A percentile compares a stretch with the other conserved stretches of the same genome.
Conservation (phyloP, 1,284 basidiomycete species). For the Heterobasidion occidentale region DNA sequence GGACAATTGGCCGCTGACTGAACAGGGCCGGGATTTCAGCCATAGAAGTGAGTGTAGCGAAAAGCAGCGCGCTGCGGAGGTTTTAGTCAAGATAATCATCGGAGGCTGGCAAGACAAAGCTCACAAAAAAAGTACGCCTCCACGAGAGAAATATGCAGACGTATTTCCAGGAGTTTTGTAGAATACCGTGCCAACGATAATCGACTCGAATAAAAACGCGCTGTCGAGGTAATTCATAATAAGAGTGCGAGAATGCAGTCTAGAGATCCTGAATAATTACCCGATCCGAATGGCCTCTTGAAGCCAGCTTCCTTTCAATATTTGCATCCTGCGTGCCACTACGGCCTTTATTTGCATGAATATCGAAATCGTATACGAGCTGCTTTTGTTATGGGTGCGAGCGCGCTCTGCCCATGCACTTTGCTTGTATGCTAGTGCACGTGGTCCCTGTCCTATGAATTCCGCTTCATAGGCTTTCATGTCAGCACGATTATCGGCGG, state of each 20-base stretch:
- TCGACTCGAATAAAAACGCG: slow-evolving; percentile 50
- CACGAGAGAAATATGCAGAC: slow-evolving; percentile 69
- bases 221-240: slow-evolving; percentile 11
- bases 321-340: slow-evolving; percentile 58
- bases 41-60: slow-evolving; percentile 47
- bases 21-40: slow-evolving; percentile 71
- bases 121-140: slow-evolving; percentile 69
- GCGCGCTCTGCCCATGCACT: slow-evolving; percentile 44
- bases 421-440: slow-evolving; percentile 30
- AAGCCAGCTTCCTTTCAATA: slow-evolving; percentile 49
- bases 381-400: slow-evolving; percentile 18
- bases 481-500: slow-evolving; percentile 34
- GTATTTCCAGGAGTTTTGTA: slow-evolving; percentile 57
- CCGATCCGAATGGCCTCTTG: slow-evolving; percentile 5
- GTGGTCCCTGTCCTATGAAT: slow-evolving; percentile 25
- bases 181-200: slow-evolving; percentile 77
- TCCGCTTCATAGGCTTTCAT: slow-evolving; percentile 21
- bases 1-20: slow-evolving; percentile 64
- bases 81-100: background rate
- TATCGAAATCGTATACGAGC: slow-evolving; percentile 21
- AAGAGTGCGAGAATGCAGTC: too few relatives aligned
- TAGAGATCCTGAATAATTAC: too few relatives aligned
- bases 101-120: slow-evolving; percentile 13
- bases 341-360: slow-evolving; percentile 57
- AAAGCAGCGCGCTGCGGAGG: slow-evolving; percentile 36